A percentile compares a stretch with the other conserved stretches of the same genome.
Conservation (phyloP, 768 basidiomycete species). For the Fomitopsis serialis region DNA sequence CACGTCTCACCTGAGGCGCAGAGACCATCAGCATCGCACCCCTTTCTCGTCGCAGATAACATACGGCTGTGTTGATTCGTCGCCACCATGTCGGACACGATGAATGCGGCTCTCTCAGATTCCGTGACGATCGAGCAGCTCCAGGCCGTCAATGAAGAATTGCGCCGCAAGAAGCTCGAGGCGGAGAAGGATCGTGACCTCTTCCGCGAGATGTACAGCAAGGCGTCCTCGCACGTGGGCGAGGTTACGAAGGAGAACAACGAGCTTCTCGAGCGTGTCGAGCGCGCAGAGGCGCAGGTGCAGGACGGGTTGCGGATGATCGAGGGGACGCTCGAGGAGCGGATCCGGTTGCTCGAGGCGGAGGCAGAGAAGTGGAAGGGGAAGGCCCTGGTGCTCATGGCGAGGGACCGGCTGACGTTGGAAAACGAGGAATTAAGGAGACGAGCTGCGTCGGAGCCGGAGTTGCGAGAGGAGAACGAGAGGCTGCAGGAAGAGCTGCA, state of each 20-base stretch:
- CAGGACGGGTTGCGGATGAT: constrained; percentile 48
- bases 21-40: too few species aligned
- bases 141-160: constrained; percentile 20
- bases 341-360: constrained; percentile 41
- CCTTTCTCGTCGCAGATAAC: too few species aligned
- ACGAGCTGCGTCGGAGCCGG: constrained; percentile 19
- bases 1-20: too few species aligned
- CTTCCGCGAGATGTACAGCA: constrained; percentile 23
- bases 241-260: constrained; percentile 23
- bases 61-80: too few species aligned
- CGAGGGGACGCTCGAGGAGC: constrained; percentile 43
- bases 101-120: constrained; percentile 7
- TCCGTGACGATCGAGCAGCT: constrained; percentile 15
- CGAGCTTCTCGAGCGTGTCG: constrained; percentile 18
- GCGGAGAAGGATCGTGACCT: constrained; percentile 25
- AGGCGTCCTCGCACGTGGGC: constrained; percentile 22
- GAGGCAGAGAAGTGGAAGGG: constrained; percentile 44
- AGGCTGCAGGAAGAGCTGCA: constrained; percentile 6
- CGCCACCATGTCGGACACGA: background rate
- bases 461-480: constrained; percentile 16
- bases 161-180: constrained; percentile 20
- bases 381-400: constrained; percentile 20
- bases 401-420: constrained; percentile 11
- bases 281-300: constrained; percentile 41
- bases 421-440: constrained; percentile 17